Evolutionary conservation across 176 grass and related monocot species (phyloP).

Genomic region (Oropetium thomaeum): DNA sequence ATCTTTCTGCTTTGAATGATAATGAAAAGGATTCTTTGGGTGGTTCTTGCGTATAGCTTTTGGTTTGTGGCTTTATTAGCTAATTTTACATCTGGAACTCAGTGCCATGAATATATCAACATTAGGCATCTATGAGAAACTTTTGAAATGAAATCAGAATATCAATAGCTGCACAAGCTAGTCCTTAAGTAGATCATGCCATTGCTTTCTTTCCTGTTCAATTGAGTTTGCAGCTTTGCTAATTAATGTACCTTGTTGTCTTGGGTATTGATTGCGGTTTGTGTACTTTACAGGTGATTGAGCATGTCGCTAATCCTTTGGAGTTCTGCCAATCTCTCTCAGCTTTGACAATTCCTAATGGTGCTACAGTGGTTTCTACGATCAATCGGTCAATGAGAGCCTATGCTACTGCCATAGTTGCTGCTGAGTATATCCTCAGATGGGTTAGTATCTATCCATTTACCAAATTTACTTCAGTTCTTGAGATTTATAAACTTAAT

Average conservation of each 20-base stretch:
- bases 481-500: constrained; percentile 6
- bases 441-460: constrained; percentile 53
- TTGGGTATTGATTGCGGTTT: constrained; percentile 12
- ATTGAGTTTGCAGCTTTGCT: neutral
- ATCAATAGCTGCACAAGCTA: constrained; percentile 9
- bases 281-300: constrained; percentile 81
- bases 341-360: constrained; percentile 62
- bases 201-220: neutral
- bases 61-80: neutral
- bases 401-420: constrained; percentile 84
- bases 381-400: constrained; percentile 94
- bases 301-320: constrained; percentile 74
- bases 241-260: constrained; percentile 8
- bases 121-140: neutral
- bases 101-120: neutral
- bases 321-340: constrained; percentile 85
- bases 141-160: neutral
- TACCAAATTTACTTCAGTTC: constrained; percentile 13
- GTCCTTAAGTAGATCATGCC: neutral
- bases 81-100: neutral
- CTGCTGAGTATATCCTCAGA: constrained; percentile 86
- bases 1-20: neutral
- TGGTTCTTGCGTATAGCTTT: constrained; percentile 2
- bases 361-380: constrained; percentile 79
- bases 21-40: neutral